Evolutionary conservation across 2,329 filamentous ascomycete species (phyloP).

Genomic region (Arthrobotrys musiformis): DNA sequence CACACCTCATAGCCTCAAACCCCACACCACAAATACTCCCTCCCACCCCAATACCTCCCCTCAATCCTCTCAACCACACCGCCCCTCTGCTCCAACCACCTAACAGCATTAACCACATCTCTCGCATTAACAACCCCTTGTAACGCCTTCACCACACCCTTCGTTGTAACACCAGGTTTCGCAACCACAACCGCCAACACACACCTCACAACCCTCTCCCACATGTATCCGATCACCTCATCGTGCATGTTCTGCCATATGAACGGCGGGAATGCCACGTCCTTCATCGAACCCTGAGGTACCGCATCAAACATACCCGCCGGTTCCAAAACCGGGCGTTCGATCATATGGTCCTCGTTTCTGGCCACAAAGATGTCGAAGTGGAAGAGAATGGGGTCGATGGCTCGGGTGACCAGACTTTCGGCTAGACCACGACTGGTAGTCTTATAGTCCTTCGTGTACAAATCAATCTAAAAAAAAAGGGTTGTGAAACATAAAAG

Average conservation of each 20-base stretch:
- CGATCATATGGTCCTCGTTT: background rate
- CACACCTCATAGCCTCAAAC: background rate
- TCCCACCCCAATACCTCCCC: conserved; percentile 47
- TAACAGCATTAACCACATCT: conserved; percentile 33
- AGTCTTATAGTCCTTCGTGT: conserved; percentile 39
- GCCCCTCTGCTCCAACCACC: conserved; percentile 46
- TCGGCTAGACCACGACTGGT: conserved; percentile 33
- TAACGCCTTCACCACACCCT: conserved; percentile 22
- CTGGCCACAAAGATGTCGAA: conserved; percentile 41
- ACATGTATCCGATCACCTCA: conserved; percentile 47
- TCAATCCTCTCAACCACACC: conserved; percentile 30
- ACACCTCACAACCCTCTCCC: conserved; percentile 41
- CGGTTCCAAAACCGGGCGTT: conserved; percentile 27
- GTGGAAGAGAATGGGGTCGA: conserved; percentile 43
- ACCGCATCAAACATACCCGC: conserved; percentile 23
- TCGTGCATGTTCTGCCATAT: conserved; percentile 54
- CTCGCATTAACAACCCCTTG: conserved; percentile 36
- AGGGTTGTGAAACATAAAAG: background rate
- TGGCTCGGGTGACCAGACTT: conserved; percentile 48
- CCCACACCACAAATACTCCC: conserved; percentile 45
- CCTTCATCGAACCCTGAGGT: conserved; percentile 41
- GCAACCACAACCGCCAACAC: conserved; percentile 48
- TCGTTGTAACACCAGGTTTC: conserved; percentile 25
- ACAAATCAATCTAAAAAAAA: conserved; percentile 37
- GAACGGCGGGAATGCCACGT: conserved; percentile 45